Percentiles rank a stretch among this genome's conserved stretches.
Conservation (phyloP, 768 basidiomycete species). For the Lyophyllum shimeji region DNA sequence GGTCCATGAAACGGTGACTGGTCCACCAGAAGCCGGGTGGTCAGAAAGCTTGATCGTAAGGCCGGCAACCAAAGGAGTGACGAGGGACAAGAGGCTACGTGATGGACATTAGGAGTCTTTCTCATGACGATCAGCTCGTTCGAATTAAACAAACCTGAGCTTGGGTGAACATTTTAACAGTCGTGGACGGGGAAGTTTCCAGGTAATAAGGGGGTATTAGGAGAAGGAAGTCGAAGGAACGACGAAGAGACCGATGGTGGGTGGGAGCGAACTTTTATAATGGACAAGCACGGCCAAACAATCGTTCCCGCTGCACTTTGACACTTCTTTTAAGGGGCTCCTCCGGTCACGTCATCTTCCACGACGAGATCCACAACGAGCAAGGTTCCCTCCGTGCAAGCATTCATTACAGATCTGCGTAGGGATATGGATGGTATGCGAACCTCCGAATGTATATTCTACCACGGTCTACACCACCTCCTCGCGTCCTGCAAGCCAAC, state of each 20-base stretch:
- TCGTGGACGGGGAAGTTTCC: slow-evolving; percentile 22
- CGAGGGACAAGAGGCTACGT: slow-evolving; percentile 41
- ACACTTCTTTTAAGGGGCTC: not conserved
- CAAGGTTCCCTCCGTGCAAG: not conserved
- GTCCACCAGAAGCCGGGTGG: slow-evolving; percentile 29
- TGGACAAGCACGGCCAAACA: slow-evolving; percentile 27
- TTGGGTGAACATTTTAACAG: slow-evolving; percentile 48
- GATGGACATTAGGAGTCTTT: not conserved
- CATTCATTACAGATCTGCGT: not conserved
- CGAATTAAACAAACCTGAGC: slow-evolving; percentile 39
- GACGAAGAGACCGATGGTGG: slow-evolving; percentile 1
- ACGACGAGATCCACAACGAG: not conserved
- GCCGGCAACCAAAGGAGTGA: slow-evolving; percentile 48
- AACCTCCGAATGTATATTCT: not conserved
- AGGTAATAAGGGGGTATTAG: slow-evolving; percentile 20
- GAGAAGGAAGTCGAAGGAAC: slow-evolving; percentile 17
- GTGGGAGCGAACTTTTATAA: slow-evolving; percentile 21
- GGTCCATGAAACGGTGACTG: slow-evolving; percentile 48
- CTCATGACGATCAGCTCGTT: not conserved
- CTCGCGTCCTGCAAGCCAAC: not conserved
- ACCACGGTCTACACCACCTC: not conserved
- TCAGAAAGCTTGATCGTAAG: slow-evolving; percentile 39
- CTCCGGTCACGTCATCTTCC: not conserved
- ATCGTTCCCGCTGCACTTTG: slow-evolving; percentile 7
- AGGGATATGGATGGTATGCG: not conserved